Percentiles rank a stretch among this genome's conserved stretches.
These are phyloP conservation scores for Kurtzmaniella quercitrusa DNA, from an alignment of 1,139 yeast species.

Conservation along the genomic window DNA sequence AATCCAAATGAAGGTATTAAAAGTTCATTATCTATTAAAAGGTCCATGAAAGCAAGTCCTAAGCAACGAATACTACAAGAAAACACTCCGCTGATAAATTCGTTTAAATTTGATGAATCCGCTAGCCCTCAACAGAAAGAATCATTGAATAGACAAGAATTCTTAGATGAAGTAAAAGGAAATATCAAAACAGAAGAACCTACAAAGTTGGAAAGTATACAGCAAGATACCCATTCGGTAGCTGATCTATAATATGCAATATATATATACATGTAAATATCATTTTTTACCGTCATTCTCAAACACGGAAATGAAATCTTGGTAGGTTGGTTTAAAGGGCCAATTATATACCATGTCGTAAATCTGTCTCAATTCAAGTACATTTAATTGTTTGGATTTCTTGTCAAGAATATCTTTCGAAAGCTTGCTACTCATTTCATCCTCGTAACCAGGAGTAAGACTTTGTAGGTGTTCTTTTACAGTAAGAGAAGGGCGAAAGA, in stretches of 20 bases:
- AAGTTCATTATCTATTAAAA: not conserved
- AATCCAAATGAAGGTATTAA: not conserved
- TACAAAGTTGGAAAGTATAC: not conserved
- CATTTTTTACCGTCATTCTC: not conserved
- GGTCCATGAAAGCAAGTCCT: not conserved
- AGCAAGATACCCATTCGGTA: not conserved
- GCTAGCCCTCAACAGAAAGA: not conserved
- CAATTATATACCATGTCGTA: conserved; percentile 57
- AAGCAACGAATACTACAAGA: not conserved
- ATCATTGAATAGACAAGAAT: not conserved
- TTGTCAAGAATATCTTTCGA: conserved; percentile 37
- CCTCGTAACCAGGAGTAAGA: conserved; percentile 81
- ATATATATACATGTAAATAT: not conserved
- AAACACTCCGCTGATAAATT: not conserved
- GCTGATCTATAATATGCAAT: not conserved
- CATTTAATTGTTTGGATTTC: conserved; percentile 22
- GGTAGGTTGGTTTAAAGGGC: conserved; percentile 76
- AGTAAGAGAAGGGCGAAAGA: conserved; percentile 49
- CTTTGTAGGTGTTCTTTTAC: conserved; percentile 46
- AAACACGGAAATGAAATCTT: conserved; percentile 11
- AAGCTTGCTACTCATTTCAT: conserved; percentile 43
- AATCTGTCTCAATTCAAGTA: conserved; percentile 19
- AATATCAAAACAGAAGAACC: not conserved
- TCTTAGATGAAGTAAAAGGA: no score
- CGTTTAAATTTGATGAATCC: not conserved